A percentile compares a stretch with the other conserved stretches of the same genome.
Conservation (phyloP, 768 basidiomycete species). For the Russula sp. region DNA sequence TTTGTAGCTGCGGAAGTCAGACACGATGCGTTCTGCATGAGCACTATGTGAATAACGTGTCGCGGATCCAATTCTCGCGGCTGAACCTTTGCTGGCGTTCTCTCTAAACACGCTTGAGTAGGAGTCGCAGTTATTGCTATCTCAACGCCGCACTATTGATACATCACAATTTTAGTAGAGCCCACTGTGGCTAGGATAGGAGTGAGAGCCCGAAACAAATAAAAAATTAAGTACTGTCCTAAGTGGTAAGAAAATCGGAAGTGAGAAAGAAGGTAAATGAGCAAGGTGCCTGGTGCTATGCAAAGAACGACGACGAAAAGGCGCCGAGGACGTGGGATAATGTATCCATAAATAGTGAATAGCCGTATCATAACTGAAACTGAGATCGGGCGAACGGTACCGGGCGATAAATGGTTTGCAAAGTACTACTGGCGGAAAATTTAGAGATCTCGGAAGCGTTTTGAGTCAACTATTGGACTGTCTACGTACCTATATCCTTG, state of each 20-base stretch:
- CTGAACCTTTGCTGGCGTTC: neutral
- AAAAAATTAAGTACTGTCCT: neutral
- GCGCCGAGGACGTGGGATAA: neutral
- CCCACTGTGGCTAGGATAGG: neutral
- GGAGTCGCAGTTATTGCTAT: neutral
- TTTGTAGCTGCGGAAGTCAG: constrained; percentile 56
- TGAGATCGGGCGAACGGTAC: neutral
- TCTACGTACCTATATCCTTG: neutral
- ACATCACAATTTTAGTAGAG: neutral
- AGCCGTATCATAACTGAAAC: too few relatives aligned
- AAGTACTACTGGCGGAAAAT: neutral
- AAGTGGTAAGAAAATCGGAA: neutral
- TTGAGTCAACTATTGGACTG: neutral
- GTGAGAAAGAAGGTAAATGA: neutral
- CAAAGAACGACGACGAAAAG: neutral
- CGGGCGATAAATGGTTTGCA: neutral
- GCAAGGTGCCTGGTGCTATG: neutral
- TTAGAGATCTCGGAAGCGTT: neutral
- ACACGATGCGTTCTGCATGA: constrained; percentile 39
- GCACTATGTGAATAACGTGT: neutral
- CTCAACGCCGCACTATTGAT: neutral
- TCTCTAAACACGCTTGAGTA: neutral
- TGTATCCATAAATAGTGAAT: neutral
- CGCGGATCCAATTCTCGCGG: neutral
- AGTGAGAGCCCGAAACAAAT: neutral